Percentiles rank a stretch among this genome's conserved stretches.
phyloP scores from a whole-genome alignment of 805 yeast genomes.

The Saccharomycodes ludwigii region DNA sequence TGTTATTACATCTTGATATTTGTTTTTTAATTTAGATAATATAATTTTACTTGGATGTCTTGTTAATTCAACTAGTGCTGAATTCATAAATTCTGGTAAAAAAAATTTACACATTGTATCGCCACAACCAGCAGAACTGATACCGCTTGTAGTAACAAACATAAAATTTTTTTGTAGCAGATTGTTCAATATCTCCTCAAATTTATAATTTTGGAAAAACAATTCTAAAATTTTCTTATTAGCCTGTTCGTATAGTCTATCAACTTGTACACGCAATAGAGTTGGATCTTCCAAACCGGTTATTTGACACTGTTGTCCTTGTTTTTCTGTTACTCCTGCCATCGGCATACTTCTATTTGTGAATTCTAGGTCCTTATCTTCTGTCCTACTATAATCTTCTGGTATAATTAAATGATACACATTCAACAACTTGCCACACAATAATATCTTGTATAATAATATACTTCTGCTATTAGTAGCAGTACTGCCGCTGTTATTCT shows the following conservation, averaged over 20 bases:
- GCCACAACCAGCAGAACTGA: no score
- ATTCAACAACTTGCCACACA: constrained; percentile 78
- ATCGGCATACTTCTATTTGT: no score
- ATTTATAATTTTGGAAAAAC: constrained; percentile 46
- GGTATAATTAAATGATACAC: constrained; percentile 24
- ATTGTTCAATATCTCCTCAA: constrained; percentile 33
- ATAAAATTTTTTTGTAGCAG: constrained; percentile 49
- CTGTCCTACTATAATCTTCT: no score
- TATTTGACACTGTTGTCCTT: neutral
- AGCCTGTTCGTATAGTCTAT: neutral
- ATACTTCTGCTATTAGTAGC: no score
- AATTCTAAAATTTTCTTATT: constrained; percentile 29
- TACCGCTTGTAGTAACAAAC: constrained; percentile 26
- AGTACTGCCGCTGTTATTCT: no score
- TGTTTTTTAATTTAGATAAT: constrained; percentile 22
- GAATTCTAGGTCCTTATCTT: no score
- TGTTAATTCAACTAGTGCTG: constrained; percentile 39
- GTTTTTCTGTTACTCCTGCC: neutral
- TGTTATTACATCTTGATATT: constrained; percentile 8
- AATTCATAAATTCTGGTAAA: constrained; percentile 41
- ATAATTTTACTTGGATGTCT: constrained; percentile 24
- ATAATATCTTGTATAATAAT: constrained; percentile 41
- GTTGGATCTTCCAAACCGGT: constrained; percentile 1
- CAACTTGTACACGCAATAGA: constrained; percentile 1
- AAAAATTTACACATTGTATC: constrained; percentile 37